Evolutionary conservation across 2,329 filamentous ascomycete genomes (phyloP).

Genomic region (Fusarium secorum): DNA sequence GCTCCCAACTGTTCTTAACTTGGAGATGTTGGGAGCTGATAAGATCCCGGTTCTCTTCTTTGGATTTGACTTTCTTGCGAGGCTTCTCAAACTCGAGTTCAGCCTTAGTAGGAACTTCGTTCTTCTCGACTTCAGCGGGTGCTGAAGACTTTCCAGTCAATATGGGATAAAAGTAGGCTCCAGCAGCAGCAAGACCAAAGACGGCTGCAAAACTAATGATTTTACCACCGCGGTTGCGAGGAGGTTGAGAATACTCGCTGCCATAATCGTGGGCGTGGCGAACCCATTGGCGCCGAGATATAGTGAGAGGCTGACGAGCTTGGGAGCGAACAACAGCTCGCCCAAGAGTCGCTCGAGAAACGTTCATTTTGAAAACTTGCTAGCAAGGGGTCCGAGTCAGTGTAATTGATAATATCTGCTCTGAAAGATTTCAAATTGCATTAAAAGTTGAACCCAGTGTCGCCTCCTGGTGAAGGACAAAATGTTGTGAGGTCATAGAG

Average conservation of each 20-base stretch:
- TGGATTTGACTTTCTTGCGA: constrained; percentile 63
- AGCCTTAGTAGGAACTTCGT: constrained; percentile 47
- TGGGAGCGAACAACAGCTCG: constrained; percentile 40
- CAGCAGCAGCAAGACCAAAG: constrained; percentile 51
- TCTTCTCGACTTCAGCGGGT: constrained; percentile 22
- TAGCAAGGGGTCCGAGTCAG: constrained; percentile 1
- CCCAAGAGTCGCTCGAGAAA: constrained; percentile 43
- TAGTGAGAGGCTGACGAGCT: constrained; percentile 30
- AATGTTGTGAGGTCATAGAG: constrained; percentile 42
- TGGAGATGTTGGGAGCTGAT: constrained; percentile 88
- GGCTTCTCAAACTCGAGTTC: constrained; percentile 74
- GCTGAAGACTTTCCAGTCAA: constrained; percentile 43
- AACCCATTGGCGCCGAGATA: constrained; percentile 43
- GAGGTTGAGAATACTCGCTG: constrained; percentile 35
- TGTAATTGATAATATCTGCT: background rate
- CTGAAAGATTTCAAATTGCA: constrained; percentile 4
- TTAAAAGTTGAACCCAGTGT: constrained; percentile 2
- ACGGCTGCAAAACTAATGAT: constrained; percentile 45
- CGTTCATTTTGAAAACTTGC: constrained; percentile 42
- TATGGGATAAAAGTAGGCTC: constrained; percentile 50
- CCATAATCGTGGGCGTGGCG: constrained; percentile 42
- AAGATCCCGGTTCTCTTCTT: constrained; percentile 76
- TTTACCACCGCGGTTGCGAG: constrained; percentile 40
- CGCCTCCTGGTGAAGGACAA: constrained; percentile 18
- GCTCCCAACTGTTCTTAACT: constrained; percentile 81